Evolutionary conservation across 495 filamentous ascomycete species (phyloP).

Genomic region (Hypoxylon lienhwacheense): DNA sequence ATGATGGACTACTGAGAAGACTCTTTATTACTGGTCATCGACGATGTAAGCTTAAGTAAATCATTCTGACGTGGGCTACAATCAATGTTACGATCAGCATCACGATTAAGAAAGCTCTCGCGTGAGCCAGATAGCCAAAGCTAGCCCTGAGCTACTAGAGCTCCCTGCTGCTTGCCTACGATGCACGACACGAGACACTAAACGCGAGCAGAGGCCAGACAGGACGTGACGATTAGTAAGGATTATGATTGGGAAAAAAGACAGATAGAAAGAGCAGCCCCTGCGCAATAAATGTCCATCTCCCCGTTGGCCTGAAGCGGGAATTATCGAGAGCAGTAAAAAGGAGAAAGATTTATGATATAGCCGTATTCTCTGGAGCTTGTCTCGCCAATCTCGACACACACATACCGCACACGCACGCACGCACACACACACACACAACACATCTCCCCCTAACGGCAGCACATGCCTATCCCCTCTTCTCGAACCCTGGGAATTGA

Average conservation of each 20-base stretch:
- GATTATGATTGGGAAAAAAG: slow-evolving; percentile 41
- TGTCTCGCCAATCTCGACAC: slow-evolving; percentile 44
- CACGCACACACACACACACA: slow-evolving; percentile 36
- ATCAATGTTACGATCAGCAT: too few species aligned
- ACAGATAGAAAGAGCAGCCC: slow-evolving; percentile 41
- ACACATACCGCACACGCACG: too few species aligned
- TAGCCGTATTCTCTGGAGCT: slow-evolving; percentile 44
- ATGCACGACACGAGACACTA: slow-evolving; percentile 4
- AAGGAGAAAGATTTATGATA: slow-evolving; percentile 43
- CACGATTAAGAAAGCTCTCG: too few species aligned
- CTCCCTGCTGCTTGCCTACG: not conserved
- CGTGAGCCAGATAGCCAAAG: not conserved
- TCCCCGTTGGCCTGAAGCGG: slow-evolving; percentile 38
- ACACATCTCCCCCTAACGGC: slow-evolving; percentile 34
- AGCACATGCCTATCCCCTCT: slow-evolving; percentile 33
- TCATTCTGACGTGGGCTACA: too few species aligned
- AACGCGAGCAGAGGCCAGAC: slow-evolving; percentile 21
- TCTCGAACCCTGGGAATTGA: slow-evolving; percentile 29
- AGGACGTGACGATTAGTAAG: slow-evolving; percentile 42
- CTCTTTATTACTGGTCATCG: too few species aligned
- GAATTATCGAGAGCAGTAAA: slow-evolving; percentile 41
- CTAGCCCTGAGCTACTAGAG: not conserved
- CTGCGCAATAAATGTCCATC: slow-evolving; percentile 40
- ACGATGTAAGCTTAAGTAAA: too few species aligned
- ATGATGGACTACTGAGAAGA: too few species aligned